A percentile compares a stretch with the other conserved stretches of the same genome.
Conservation (phyloP, 192 early-diverging fungal genomes). For the Mortierella antarctica region DNA sequence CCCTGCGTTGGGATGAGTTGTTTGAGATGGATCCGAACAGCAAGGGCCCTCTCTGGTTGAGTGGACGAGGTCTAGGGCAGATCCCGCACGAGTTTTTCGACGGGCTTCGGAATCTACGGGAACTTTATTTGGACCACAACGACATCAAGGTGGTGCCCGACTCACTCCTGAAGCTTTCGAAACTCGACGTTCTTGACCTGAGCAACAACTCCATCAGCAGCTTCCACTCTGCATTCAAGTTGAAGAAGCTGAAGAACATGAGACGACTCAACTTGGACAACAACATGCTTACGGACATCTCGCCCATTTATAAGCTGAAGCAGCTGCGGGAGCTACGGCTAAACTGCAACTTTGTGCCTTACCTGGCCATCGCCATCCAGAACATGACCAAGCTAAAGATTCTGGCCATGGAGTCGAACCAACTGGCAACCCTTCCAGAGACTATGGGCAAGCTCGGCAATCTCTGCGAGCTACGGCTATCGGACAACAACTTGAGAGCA, state of each 20-base stretch:
- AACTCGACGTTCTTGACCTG: slow-evolving; percentile 57
- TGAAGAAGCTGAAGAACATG: slow-evolving; percentile 53
- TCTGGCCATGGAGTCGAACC: slow-evolving; percentile 53
- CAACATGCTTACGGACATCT: slow-evolving; percentile 55
- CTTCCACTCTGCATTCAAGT: slow-evolving; percentile 56
- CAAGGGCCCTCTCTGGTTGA: slow-evolving; percentile 52
- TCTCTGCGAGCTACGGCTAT: slow-evolving; percentile 49
- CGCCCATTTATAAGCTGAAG: slow-evolving; percentile 55
- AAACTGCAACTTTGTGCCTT: slow-evolving; percentile 54
- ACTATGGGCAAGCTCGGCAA: slow-evolving; percentile 52
- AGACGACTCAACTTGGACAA: slow-evolving; percentile 55
- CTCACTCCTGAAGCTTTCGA: slow-evolving; percentile 53
- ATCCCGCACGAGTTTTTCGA: slow-evolving; percentile 59
- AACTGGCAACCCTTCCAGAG: slow-evolving; percentile 49
- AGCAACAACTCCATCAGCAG: slow-evolving; percentile 58
- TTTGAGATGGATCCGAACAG: slow-evolving; percentile 54
- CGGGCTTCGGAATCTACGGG: slow-evolving; percentile 52
- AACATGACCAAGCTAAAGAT: slow-evolving; percentile 54
- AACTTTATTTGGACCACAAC: slow-evolving; percentile 59
- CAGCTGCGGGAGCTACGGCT: slow-evolving; percentile 50
- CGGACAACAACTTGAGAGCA: slow-evolving; percentile 49
- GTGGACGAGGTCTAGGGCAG: slow-evolving; percentile 33
- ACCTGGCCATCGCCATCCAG: slow-evolving; percentile 41
- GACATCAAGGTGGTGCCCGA: slow-evolving; percentile 57
- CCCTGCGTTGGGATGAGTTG: slow-evolving; percentile 49